Conservation (phyloP, 805 yeast species). For the Zygotorulaspora sp. region DNA sequence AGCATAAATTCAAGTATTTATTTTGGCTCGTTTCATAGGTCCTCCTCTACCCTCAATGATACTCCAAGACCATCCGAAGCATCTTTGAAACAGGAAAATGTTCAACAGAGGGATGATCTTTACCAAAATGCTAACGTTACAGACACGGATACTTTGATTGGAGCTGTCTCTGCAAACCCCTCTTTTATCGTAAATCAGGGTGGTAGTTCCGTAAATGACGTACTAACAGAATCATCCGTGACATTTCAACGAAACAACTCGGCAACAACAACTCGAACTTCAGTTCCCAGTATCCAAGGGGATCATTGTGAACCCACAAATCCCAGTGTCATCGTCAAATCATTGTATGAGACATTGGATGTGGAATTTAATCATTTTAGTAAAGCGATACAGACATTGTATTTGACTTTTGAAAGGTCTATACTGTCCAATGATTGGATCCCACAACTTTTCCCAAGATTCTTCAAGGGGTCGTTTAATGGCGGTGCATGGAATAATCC, state of each 20-base stretch:
- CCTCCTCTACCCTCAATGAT: constrained; percentile 1
- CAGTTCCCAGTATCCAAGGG: constrained; percentile 27
- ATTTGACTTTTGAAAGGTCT: constrained; percentile 26
- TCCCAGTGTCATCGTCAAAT: constrained; percentile 35
- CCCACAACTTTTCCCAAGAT: constrained; percentile 69
- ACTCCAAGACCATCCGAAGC: constrained; percentile 15
- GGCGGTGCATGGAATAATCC: constrained; percentile 82
- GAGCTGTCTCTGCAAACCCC: constrained; percentile 1
- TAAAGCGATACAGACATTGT: constrained; percentile 30
- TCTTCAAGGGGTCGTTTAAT: constrained; percentile 58
- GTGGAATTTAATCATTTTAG: constrained; percentile 30
- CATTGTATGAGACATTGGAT: constrained; percentile 21
- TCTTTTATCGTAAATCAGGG: constrained; percentile 1
- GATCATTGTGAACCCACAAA: constrained; percentile 40
- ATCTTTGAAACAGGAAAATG: constrained; percentile 7
- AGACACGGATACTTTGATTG: constrained; percentile 23
- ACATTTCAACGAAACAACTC: constrained; percentile 8
- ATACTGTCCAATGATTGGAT: constrained; percentile 30
- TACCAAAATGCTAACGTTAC: constrained; percentile 13
- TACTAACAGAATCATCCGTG: constrained; percentile 3
- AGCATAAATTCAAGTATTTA: constrained; percentile 63
- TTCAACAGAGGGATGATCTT: constrained; percentile 4
- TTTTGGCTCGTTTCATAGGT: constrained; percentile 34
- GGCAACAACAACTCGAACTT: constrained; percentile 10
- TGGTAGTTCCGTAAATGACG: constrained; percentile 6